Base-by-base conservation (phyloP, 78 protist species). In the Fonticula alba region DNA sequence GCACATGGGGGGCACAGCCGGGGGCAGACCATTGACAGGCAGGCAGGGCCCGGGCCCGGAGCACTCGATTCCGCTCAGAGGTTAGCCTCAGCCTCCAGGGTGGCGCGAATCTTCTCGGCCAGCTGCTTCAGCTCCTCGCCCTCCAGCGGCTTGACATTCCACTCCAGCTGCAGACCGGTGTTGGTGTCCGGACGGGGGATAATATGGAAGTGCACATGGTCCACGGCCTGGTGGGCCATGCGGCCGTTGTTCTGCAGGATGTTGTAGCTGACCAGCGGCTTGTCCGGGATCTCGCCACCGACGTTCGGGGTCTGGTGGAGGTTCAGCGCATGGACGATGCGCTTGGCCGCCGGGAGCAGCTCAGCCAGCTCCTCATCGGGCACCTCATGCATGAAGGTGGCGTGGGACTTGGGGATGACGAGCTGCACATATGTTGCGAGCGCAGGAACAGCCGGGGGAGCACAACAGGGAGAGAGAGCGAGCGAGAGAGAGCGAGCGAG, bases 231-330 rank as follows among this genome's bases (percentile, higher is more conserved):
- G 29, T 60, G 56, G 2, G 74, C 74, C 14, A 69, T 2, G 27
- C 27, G 26, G 31, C 74, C 74, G 41, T 69, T 69, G 57, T 69
- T 69, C 59, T 69, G 74, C 11, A 69, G 53, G 29, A 69, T 13
- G 59, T 69, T 69, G 74, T 69, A 69, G 59, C 49, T 38, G n/a
- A n/a, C n/a, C 57, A 11, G 31, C 38, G 46, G 55, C 33, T 10
- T 57, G 66, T 17, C 22, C 27, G 9, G 64, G 53, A 2, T 6
- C 36, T 35, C 64, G 64, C 0, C 54, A 37, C 43, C 37, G 40
- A 15, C 38, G 35, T 4, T 6, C 20, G 3, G 11, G 27, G 26
- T 2, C 36, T n/a, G 32, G 24, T 9, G 6, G 40, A 29, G 5
- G 24, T 2, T 3, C 9, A 27, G 0, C 1, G 29, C 41, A 3